phyloP scores from a whole-genome alignment of 1,139 yeast species.

The Debaryomycetaceae sp. region DNA sequence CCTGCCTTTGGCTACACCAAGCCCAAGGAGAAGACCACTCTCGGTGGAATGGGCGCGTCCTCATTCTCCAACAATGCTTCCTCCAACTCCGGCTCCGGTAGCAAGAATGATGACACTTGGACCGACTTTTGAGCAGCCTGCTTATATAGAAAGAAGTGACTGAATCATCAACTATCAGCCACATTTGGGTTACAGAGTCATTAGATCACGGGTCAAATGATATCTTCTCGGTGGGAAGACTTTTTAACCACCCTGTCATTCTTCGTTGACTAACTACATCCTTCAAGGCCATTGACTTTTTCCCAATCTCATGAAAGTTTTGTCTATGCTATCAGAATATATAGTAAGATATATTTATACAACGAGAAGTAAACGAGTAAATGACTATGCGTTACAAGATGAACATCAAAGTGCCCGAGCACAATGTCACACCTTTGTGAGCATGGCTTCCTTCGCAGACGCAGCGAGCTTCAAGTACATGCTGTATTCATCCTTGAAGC shows the following conservation, averaged over 20 bases:
- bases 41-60: conserved; percentile 34
- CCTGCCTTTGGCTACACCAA: conserved; percentile 70
- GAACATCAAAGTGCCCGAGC: background rate
- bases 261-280: no score
- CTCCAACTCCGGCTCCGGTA: conserved; percentile 17
- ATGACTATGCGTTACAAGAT: background rate
- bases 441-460: background rate
- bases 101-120: conserved; percentile 37
- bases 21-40: conserved; percentile 61
- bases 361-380: background rate
- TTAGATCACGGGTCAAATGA: no score
- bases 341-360: background rate
- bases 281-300: no score
- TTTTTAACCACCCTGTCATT: no score
- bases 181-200: no score
- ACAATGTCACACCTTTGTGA: background rate
- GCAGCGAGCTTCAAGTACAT: conserved; percentile 8
- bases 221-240: no score
- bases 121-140: conserved; percentile 33
- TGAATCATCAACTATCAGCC: background rate
- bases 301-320: background rate
- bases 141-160: background rate
- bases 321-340: background rate
- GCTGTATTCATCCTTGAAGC: conserved; percentile 37
- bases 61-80: conserved; percentile 9